Percentiles rank a stretch among this genome's conserved stretches.
Evolutionary conservation across 305 asterid genomes (phyloP).

Genomic region (Solanum aculeatissimum): DNA sequence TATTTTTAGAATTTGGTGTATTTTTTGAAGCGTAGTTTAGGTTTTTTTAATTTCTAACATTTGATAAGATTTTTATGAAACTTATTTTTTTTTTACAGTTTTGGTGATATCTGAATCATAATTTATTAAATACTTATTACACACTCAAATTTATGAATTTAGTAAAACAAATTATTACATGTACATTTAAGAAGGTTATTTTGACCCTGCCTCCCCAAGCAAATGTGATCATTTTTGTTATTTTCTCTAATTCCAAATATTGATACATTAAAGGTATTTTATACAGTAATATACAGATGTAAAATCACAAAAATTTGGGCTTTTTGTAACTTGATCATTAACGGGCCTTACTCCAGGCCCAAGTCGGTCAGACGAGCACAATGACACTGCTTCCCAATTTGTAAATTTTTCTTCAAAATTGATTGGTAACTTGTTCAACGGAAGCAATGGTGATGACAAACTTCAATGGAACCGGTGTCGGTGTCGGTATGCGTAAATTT

Average conservation of each 20-base stretch:
- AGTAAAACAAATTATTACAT: no score
- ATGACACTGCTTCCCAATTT: neutral
- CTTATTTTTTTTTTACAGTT: no score
- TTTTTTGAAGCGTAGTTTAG: no score
- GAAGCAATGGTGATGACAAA: conserved; percentile 42
- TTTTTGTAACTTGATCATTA: neutral
- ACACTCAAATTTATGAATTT: no score
- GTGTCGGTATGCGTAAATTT: conserved; percentile 37
- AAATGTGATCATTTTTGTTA: neutral
- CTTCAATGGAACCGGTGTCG: conserved; percentile 73
- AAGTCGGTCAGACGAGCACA: neutral
- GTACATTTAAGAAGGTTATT: no score
- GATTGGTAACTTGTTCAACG: neutral
- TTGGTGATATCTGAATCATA: no score
- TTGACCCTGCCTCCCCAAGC: neutral
- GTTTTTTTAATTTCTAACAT: no score
- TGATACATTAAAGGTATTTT: no score
- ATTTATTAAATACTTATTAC: no score
- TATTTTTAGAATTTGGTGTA: no score
- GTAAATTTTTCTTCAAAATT: neutral
- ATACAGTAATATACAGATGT: no score
- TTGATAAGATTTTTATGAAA: no score
- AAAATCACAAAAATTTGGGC: neutral
- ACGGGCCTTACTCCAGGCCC: neutral
- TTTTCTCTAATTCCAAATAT: neutral